phyloP scores from a whole-genome alignment of 345 rosid genomes.

The Orychophragmus violaceus region DNA sequence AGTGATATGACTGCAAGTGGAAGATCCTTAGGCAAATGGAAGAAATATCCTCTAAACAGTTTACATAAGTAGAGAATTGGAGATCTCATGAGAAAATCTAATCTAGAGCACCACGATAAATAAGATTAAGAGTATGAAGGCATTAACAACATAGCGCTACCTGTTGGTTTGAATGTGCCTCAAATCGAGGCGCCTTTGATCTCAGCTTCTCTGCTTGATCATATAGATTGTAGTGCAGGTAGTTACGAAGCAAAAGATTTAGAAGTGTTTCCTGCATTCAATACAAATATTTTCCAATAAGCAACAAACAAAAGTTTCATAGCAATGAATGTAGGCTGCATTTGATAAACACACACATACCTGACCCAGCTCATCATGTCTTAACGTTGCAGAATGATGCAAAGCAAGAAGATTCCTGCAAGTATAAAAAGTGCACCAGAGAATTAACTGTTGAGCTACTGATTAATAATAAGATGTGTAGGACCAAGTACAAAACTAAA shows the following conservation, averaged over 20 bases:
- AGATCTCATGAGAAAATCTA: neutral
- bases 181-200: slow-evolving; percentile 91
- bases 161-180: slow-evolving; percentile 96
- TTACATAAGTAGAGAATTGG: neutral
- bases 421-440: slow-evolving; percentile 4
- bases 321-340: neutral
- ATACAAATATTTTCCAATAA: neutral
- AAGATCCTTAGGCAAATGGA: neutral
- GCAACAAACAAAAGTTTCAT: slow-evolving; percentile 13
- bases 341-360: slow-evolving; percentile 33
- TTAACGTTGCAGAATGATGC: slow-evolving; percentile 77
- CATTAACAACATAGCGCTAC: slow-evolving; percentile 24
- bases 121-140: neutral
- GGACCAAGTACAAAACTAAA: neutral
- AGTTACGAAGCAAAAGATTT: slow-evolving; percentile 72
- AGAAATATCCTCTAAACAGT: neutral
- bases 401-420: slow-evolving; percentile 70
- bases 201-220: slow-evolving; percentile 95
- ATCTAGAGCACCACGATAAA: neutral
- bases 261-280: slow-evolving; percentile 81
- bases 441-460: neutral
- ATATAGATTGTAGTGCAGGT: slow-evolving; percentile 77
- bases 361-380: slow-evolving; percentile 91
- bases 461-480: neutral
- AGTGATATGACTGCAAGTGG: neutral